phyloP scores from a whole-genome alignment of 768 basidiomycete genomes.

The Hygrocybe punicea region DNA sequence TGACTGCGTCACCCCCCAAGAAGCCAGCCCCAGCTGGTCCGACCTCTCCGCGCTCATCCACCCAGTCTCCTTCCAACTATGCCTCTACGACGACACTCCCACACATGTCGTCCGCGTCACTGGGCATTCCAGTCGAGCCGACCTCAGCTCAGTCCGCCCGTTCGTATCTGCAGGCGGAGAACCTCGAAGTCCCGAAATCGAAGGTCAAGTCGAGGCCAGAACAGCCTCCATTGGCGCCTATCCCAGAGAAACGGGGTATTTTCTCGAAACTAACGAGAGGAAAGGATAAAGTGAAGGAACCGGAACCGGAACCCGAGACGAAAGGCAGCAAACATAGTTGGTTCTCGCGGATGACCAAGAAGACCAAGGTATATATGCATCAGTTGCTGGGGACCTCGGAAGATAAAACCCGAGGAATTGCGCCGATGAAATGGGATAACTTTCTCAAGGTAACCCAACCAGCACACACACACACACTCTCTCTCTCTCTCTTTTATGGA shows the following conservation, averaged over 20 bases:
- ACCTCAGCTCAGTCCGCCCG: conserved; percentile 64
- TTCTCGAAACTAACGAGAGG: conserved; percentile 47
- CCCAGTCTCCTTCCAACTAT: conserved; percentile 22
- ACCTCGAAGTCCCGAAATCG: conserved; percentile 47
- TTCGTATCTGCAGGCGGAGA: conserved; percentile 59
- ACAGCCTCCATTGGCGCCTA: conserved; percentile 49
- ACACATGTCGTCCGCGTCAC: conserved; percentile 25
- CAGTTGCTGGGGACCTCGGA: conserved; percentile 57
- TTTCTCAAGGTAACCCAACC: conserved; percentile 60
- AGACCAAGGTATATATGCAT: conserved; percentile 56
- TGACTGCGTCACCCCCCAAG: conserved; percentile 20
- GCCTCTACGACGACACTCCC: conserved; percentile 33
- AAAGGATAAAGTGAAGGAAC: conserved; percentile 37
- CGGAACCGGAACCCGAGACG: conserved; percentile 39
- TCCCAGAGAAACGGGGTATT: conserved; percentile 45
- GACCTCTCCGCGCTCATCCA: conserved; percentile 18
- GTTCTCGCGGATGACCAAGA: conserved; percentile 59
- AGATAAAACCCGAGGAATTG: conserved; percentile 52
- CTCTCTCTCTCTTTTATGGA: not conserved
- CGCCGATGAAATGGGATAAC: conserved; percentile 73
- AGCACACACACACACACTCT: no score
- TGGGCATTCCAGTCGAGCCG: conserved; percentile 45
- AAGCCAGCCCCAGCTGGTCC: conserved; percentile 15
- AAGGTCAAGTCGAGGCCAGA: conserved; percentile 73
- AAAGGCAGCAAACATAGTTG: conserved; percentile 48